A percentile compares a stretch with the other conserved stretches of the same genome.
Conservation (phyloP, 2,329 filamentous ascomycete species). For the Nigrospora sphaerica region DNA sequence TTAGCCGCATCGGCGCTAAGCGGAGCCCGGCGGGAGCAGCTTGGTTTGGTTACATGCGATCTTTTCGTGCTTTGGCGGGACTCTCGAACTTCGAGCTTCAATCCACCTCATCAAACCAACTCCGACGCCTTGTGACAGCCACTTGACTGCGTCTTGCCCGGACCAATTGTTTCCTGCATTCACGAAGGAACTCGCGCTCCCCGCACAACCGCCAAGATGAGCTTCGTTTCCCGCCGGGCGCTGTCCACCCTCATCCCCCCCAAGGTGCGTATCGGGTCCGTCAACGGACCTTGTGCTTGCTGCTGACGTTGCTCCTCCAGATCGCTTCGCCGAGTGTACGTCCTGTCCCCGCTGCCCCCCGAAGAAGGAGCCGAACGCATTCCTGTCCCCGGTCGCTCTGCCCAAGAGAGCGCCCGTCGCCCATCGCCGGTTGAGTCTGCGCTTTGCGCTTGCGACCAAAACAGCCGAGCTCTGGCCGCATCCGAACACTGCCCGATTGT, state of each 20-base stretch:
- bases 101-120: conserved; percentile 10
- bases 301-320: conserved; percentile 33
- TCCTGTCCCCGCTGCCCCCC: conserved; percentile 12
- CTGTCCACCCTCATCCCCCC: conserved; percentile 98
- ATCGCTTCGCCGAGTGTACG: conserved; percentile 80
- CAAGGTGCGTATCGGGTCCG: conserved; percentile 59
- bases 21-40: conserved; percentile 28
- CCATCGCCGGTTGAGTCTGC: not conserved
- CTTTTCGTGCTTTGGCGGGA: conserved; percentile 32
- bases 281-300: not conserved
- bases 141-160: conserved; percentile 23
- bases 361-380: not conserved
- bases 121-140: conserved; percentile 11
- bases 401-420: not conserved
- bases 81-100: conserved; percentile 10
- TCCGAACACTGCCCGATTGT: not conserved
- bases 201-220: conserved; percentile 60
- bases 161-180: conserved; percentile 26
- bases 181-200: conserved; percentile 10
- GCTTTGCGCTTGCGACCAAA: too few species aligned
- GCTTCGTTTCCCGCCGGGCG: conserved; percentile 82
- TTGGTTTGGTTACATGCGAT: conserved; percentile 21
- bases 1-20: conserved; percentile 23
- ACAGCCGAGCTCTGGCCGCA: not conserved
- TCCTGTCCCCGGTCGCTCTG: not conserved